Evolutionary conservation across 768 basidiomycete genomes (phyloP).

Genomic region (Suillus sp.): DNA sequence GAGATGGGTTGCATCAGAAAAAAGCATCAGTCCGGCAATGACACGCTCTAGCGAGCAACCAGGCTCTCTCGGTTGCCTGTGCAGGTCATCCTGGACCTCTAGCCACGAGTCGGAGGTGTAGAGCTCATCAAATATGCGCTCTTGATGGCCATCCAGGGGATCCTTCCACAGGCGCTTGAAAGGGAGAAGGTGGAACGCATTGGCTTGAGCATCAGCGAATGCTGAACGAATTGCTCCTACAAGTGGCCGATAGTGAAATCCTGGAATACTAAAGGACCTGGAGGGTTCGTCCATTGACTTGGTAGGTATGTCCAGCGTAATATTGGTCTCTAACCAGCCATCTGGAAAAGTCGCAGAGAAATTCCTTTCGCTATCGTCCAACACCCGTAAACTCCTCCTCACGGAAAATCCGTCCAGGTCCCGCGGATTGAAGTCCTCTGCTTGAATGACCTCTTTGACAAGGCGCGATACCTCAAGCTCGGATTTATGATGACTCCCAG

Average conservation of each 20-base stretch:
- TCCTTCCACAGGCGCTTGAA: conserved; percentile 24
- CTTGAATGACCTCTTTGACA: conserved; percentile 1
- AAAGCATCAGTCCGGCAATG: neutral
- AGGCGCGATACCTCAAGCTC: conserved; percentile 3
- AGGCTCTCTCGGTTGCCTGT: conserved; percentile 13
- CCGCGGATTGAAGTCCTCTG: conserved; percentile 7
- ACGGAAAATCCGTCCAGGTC: conserved; percentile 12
- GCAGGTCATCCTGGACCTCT: conserved; percentile 21
- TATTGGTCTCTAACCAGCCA: neutral
- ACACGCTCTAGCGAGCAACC: conserved; percentile 19
- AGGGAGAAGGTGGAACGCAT: conserved; percentile 25
- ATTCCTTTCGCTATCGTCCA: neutral
- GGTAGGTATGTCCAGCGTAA: neutral
- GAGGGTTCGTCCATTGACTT: neutral
- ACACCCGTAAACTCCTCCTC: too few relatives aligned
- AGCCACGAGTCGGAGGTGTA: conserved; percentile 23
- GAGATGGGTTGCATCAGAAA: conserved; percentile 22
- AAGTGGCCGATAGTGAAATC: conserved; percentile 21
- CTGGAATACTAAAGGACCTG: conserved; percentile 9
- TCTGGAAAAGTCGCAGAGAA: neutral
- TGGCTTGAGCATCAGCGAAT: conserved; percentile 8
- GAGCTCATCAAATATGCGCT: conserved; percentile 21
- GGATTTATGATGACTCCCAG: conserved; percentile 10
- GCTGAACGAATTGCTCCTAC: conserved; percentile 16
- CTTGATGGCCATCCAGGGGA: conserved; percentile 3